These are phyloP conservation scores for Forsythia viridissima DNA, from an alignment of 257 asterid genomes.

Conservation along the genomic window DNA sequence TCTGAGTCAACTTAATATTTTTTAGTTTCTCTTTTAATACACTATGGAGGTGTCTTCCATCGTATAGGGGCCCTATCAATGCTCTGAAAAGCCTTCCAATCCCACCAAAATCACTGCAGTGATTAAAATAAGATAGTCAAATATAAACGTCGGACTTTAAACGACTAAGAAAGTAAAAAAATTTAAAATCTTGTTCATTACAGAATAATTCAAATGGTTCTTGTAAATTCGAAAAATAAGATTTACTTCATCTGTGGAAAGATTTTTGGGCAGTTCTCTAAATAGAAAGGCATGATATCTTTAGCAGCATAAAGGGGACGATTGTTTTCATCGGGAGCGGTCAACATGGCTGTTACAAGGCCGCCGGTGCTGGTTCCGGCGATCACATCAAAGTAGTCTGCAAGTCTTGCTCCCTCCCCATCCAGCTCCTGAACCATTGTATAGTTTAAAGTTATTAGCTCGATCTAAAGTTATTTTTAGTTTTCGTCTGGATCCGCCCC, in stretches of 20 bases:
- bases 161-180: not conserved
- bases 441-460: not conserved
- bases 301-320: constrained; percentile 62
- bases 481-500: too few relatives aligned
- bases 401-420: constrained; percentile 46
- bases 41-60: constrained; percentile 52
- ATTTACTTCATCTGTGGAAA: constrained; percentile 56
- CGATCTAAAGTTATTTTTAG: too few relatives aligned
- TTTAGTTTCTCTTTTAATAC: constrained; percentile 41
- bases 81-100: constrained; percentile 29
- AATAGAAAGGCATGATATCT: constrained; percentile 62
- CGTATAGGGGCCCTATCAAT: constrained; percentile 54
- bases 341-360: constrained; percentile 61
- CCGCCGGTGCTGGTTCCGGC: constrained; percentile 75
- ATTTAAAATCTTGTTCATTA: too few relatives aligned
- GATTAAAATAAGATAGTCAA: not conserved
- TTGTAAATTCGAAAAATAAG: not conserved
- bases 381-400: constrained; percentile 60
- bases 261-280: constrained; percentile 55
- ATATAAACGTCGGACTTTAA: not conserved
- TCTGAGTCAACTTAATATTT: constrained; percentile 36
- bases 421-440: constrained; percentile 40
- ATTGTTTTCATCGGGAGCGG: constrained; percentile 47
- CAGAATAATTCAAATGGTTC: not conserved
- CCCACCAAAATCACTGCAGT: constrained; percentile 20